Evolutionary conservation across 192 early-diverging fungal genomes (phyloP).

Genomic region (Coemansia asiatica): DNA sequence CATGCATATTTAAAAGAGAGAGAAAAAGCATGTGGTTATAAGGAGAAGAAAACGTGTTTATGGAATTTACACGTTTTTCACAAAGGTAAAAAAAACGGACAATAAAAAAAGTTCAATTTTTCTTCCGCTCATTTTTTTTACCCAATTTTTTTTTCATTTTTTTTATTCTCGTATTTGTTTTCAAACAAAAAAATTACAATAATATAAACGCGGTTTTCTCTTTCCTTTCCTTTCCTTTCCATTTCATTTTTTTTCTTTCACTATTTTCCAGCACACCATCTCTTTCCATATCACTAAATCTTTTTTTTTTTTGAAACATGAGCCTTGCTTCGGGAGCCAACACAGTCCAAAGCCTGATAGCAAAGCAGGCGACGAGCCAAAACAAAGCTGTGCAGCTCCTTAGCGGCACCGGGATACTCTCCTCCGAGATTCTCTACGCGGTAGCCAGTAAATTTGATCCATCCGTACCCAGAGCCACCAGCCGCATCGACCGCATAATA

Average conservation of each 20-base stretch:
- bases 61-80: too few species aligned
- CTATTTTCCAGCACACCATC: neutral
- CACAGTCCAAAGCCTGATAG: constrained; percentile 19
- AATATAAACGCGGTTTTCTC: too few species aligned
- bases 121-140: too few species aligned
- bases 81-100: neutral
- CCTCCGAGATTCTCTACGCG: constrained; percentile 28
- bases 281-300: constrained; percentile 4
- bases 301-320: constrained; percentile 12
- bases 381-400: neutral
- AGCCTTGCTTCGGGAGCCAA: constrained; percentile 27
- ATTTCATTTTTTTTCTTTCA: too few species aligned
- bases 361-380: constrained; percentile 3
- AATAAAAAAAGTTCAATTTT: neutral
- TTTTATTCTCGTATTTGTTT: too few species aligned
- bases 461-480: constrained; percentile 19
- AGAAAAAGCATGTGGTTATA: too few species aligned
- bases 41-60: too few species aligned
- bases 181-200: too few species aligned
- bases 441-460: constrained; percentile 33
- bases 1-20: too few species aligned
- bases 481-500: constrained; percentile 34
- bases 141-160: constrained; percentile 3
- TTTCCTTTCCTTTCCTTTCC: too few species aligned
- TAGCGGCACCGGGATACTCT: constrained; percentile 17